These are phyloP conservation scores for Trichoderma koningii DNA, from an alignment of 2,329 filamentous ascomycete species.

Conservation along the genomic window DNA sequence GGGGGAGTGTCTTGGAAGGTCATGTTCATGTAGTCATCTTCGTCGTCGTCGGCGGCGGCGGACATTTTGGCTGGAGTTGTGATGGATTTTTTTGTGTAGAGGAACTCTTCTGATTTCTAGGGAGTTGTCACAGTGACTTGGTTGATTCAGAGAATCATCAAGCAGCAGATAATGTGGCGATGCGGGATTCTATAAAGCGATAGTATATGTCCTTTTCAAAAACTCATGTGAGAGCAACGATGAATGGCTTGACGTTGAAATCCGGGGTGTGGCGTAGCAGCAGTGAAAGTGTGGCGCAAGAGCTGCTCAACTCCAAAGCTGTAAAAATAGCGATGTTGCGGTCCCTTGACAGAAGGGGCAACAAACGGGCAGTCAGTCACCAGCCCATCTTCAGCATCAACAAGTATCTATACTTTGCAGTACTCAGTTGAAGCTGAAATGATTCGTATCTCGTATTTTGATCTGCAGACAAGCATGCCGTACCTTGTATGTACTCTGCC, in stretches of 20 bases:
- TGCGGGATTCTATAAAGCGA: background rate
- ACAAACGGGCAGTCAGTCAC: too few species aligned
- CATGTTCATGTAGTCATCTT: conserved; percentile 99
- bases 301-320: background rate
- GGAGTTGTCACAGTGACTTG: background rate
- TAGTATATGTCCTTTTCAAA: background rate
- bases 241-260: background rate
- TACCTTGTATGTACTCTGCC: background rate
- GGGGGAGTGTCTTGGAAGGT: conserved; percentile 69
- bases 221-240: too few species aligned
- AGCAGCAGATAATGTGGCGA: background rate
- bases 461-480: conserved; percentile 3
- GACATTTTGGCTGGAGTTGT: conserved; percentile 8
- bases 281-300: background rate
- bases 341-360: too few species aligned
- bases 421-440: background rate
- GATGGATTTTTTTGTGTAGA: background rate
- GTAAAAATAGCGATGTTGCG: background rate
- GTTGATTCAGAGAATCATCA: background rate
- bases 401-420: background rate
- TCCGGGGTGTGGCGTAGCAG: conserved; percentile 17
- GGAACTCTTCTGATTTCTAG: background rate
- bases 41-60: conserved; percentile 68
- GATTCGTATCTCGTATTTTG: background rate
- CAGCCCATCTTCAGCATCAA: background rate